Evolutionary conservation across 495 filamentous ascomycete species (phyloP).

Genomic region (Penicillium salamii): DNA sequence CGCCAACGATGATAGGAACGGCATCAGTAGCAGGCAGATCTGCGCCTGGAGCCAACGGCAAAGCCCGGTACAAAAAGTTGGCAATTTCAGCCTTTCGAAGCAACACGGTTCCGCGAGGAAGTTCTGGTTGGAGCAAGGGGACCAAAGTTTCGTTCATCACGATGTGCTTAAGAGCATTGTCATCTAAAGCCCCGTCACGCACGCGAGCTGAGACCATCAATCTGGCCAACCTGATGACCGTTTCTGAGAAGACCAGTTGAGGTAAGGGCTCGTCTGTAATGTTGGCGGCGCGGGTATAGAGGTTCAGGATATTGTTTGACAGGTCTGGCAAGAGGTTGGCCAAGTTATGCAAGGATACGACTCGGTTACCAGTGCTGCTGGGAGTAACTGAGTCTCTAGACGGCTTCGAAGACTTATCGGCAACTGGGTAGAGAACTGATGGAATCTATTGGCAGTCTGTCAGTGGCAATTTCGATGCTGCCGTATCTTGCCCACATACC

Average conservation of each 20-base stretch:
- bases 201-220: slow-evolving; percentile 69
- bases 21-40: slow-evolving; percentile 69
- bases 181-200: slow-evolving; percentile 63
- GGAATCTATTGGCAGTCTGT: slow-evolving; percentile 50
- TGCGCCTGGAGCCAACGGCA: slow-evolving; percentile 56
- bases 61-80: slow-evolving; percentile 65
- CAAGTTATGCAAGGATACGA: slow-evolving; percentile 61
- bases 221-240: slow-evolving; percentile 74
- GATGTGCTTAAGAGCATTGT: slow-evolving; percentile 64
- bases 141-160: slow-evolving; percentile 54
- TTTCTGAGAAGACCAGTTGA: slow-evolving; percentile 76
- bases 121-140: slow-evolving; percentile 36
- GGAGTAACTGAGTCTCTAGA: slow-evolving; percentile 43
- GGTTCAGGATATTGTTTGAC: slow-evolving; percentile 74
- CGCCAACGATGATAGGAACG: slow-evolving; percentile 75
- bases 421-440: slow-evolving; percentile 55
- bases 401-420: slow-evolving; percentile 52
- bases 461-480: neutral
- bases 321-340: slow-evolving; percentile 67
- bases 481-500: slow-evolving; percentile 41
- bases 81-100: slow-evolving; percentile 64
- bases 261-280: slow-evolving; percentile 80
- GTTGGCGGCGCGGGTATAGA: slow-evolving; percentile 72
- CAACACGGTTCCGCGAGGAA: slow-evolving; percentile 40
- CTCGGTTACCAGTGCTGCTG: slow-evolving; percentile 43